phyloP scores from a whole-genome alignment of 164 flowering plant species.

The Warburgia ugandensis region DNA sequence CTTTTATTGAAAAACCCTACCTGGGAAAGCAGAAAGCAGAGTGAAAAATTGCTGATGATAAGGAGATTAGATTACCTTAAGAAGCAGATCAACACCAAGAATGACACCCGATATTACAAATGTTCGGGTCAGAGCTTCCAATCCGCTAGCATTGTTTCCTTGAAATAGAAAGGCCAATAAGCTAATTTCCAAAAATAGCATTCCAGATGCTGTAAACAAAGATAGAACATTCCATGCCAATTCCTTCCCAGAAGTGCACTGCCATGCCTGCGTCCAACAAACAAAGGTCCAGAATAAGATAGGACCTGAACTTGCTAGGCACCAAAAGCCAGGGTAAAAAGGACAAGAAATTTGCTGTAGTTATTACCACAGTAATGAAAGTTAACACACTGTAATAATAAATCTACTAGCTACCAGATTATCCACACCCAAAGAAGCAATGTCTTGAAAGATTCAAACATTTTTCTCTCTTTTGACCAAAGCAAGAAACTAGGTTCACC shows the following conservation, averaged over 20 bases:
- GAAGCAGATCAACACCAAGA: constrained; percentile 62
- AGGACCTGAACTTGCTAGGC: too few species aligned
- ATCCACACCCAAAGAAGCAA: too few species aligned
- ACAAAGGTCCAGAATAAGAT: too few species aligned
- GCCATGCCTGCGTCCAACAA: constrained; percentile 37
- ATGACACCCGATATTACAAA: constrained; percentile 64
- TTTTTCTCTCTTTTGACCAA: too few species aligned
- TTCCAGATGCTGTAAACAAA: constrained; percentile 45
- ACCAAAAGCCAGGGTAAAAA: too few species aligned
- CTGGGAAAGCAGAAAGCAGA: not conserved
- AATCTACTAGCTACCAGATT: too few species aligned
- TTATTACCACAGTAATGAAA: too few species aligned
- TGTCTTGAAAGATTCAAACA: too few species aligned
- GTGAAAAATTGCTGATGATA: not conserved
- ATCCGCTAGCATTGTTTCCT: constrained; percentile 53
- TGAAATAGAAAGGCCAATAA: constrained; percentile 58
- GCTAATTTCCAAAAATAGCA: constrained; percentile 56
- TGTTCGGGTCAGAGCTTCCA: constrained; percentile 67
- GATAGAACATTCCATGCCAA: constrained; percentile 50
- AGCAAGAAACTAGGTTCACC: too few species aligned
- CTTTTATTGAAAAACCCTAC: not conserved
- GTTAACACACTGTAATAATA: too few species aligned
- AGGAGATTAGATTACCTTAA: constrained; percentile 39
- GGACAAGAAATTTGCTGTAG: too few species aligned
- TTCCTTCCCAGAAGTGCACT: constrained; percentile 49